These are phyloP conservation scores for Talaromyces piceae DNA, from an alignment of 2,329 filamentous ascomycete species.

Conservation along the genomic window DNA sequence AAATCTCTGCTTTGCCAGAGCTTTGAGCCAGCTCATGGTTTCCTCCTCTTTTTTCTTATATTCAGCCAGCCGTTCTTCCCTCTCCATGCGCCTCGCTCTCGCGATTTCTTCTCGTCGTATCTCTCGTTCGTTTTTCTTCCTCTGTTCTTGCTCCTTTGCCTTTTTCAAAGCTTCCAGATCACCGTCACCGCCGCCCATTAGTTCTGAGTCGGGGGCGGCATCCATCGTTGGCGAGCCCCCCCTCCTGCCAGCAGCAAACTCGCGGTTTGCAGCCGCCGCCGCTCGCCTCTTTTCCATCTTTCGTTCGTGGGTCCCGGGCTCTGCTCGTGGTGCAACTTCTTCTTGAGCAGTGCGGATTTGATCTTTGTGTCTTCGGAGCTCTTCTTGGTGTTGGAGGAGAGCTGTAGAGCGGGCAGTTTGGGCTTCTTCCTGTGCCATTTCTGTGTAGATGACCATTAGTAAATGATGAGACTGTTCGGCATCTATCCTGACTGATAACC, in stretches of 20 bases:
- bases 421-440: constrained; percentile 25
- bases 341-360: constrained; percentile 44
- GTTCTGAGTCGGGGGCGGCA: constrained; percentile 63
- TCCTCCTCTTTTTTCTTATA: constrained; percentile 71
- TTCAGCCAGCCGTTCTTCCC: constrained; percentile 65
- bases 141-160: constrained; percentile 56
- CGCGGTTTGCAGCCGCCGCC: constrained; percentile 62
- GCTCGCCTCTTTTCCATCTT: constrained; percentile 78
- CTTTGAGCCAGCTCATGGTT: constrained; percentile 73
- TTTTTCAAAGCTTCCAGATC: constrained; percentile 57
- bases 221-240: constrained; percentile 51
- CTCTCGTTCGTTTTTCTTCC: constrained; percentile 78
- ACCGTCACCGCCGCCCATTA: constrained; percentile 65
- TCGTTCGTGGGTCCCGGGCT: constrained; percentile 73
- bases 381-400: constrained; percentile 34
- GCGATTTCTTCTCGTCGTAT: constrained; percentile 72
- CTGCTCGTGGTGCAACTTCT: constrained; percentile 74
- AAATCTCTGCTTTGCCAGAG: constrained; percentile 72
- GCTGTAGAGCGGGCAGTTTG: constrained; percentile 22
- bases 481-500: background rate
- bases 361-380: constrained; percentile 44
- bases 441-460: constrained; percentile 11
- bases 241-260: constrained; percentile 57
- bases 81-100: constrained; percentile 66
- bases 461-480: background rate